phyloP scores from a whole-genome alignment of 176 grass and related monocot genomes.

The Elaeis guineensis region DNA sequence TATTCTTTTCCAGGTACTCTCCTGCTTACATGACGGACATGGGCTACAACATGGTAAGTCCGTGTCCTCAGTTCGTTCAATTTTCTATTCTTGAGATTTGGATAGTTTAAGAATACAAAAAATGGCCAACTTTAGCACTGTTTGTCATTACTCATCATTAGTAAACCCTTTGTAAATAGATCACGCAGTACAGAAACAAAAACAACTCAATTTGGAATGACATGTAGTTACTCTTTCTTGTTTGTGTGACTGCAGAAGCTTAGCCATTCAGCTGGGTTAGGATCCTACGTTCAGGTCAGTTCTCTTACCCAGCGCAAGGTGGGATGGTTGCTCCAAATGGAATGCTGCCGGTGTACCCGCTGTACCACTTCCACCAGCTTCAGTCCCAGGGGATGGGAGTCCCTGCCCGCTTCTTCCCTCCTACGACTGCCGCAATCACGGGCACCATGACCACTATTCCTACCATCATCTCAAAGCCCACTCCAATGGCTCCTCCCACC shows the following conservation, averaged over 20 bases:
- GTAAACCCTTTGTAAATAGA: no score
- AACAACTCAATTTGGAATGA: neutral
- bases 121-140: no score
- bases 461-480: slow-evolving; percentile 66
- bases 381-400: slow-evolving; percentile 75
- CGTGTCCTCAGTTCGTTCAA: neutral
- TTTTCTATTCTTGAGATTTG: neutral
- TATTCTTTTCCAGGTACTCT: slow-evolving; percentile 39
- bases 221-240: neutral
- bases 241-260: slow-evolving; percentile 45
- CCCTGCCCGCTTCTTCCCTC: slow-evolving; percentile 74
- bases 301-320: slow-evolving; percentile 59
- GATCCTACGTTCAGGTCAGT: slow-evolving; percentile 68
- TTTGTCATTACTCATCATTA: no score
- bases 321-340: slow-evolving; percentile 50
- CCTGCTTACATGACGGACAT: slow-evolving; percentile 78
- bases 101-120: no score
- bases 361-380: slow-evolving; percentile 78
- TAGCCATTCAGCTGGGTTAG: slow-evolving; percentile 40
- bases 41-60: slow-evolving; percentile 71
- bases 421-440: slow-evolving; percentile 12
- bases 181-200: no score
- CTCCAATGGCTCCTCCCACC: slow-evolving; percentile 40
- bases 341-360: slow-evolving; percentile 84
- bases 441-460: slow-evolving; percentile 36